Percentiles rank a stretch among this genome's conserved stretches.
These are phyloP conservation scores for Metschnikowia colocasiae DNA, from an alignment of 805 yeast species.

Conservation along the genomic window DNA sequence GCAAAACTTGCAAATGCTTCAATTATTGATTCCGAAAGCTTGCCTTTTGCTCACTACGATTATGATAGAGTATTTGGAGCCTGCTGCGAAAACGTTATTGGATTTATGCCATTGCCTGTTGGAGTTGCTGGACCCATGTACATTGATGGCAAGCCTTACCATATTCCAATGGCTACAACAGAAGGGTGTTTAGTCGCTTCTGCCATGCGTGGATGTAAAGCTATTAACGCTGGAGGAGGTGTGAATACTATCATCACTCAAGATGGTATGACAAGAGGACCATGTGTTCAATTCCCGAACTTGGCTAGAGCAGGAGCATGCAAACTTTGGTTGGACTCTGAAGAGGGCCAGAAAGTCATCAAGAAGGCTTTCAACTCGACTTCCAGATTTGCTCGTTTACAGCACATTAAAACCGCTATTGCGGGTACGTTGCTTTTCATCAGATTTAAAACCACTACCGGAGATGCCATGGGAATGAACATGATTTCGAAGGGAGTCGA, in stretches of 20 bases:
- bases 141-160: constrained; percentile 83
- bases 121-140: constrained; percentile 97
- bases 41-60: constrained; percentile 83
- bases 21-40: constrained; percentile 60
- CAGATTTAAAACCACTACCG: constrained; percentile 97
- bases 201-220: constrained; percentile 98
- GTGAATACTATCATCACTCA: constrained; percentile 84
- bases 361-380: constrained; percentile 94
- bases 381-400: constrained; percentile 93
- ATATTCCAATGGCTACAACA: constrained; percentile 98
- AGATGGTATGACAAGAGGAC: constrained; percentile 99
- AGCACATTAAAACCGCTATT: constrained; percentile 84
- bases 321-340: constrained; percentile 92
- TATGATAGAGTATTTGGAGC: constrained; percentile 97
- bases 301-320: constrained; percentile 89
- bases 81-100: constrained; percentile 98
- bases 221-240: constrained; percentile 96
- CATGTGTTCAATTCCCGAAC: constrained; percentile 86
- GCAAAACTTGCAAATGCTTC: constrained; percentile 81
- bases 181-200: constrained; percentile 99
- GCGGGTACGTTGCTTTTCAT: constrained; percentile 89
- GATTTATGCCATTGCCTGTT: constrained; percentile 92
- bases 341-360: constrained; percentile 79
- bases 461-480: constrained; percentile 99
- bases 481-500: constrained; percentile 99